Evolutionary conservation across 2,329 filamentous ascomycete species (phyloP).

Genomic region (Hawksworthiomyces lignivorus): DNA sequence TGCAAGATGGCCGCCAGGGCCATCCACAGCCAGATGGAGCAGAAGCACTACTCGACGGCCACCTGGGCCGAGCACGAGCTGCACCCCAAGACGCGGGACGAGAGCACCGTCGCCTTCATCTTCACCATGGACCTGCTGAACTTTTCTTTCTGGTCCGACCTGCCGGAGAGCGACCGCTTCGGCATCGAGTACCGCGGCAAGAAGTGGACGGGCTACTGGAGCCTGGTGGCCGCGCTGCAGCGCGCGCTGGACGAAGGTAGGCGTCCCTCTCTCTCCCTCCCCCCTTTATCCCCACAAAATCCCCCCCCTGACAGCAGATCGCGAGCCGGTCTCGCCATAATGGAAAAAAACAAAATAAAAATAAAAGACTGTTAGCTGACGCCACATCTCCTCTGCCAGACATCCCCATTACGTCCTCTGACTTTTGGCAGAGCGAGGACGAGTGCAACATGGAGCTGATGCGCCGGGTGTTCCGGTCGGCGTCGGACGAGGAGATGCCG

Average conservation of each 20-base stretch:
- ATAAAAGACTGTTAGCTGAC: background rate
- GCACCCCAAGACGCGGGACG: slow-evolving; percentile 76
- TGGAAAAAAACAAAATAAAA: background rate
- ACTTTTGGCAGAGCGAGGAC: slow-evolving; percentile 75
- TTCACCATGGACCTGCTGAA: slow-evolving; percentile 97
- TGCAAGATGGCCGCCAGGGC: slow-evolving; percentile 74
- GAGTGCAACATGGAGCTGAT: slow-evolving; percentile 69
- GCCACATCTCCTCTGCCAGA: slow-evolving; percentile 33
- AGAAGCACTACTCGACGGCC: slow-evolving; percentile 73
- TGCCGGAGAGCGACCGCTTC: slow-evolving; percentile 63
- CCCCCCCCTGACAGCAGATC: no score
- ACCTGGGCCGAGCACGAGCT: slow-evolving; percentile 85
- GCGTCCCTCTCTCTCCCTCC: no score
- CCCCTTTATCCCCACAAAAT: slow-evolving; percentile 9
- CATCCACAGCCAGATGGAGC: slow-evolving; percentile 76
- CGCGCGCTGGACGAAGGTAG: slow-evolving; percentile 80
- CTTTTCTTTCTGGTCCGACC: slow-evolving; percentile 91
- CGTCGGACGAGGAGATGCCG: slow-evolving; percentile 80
- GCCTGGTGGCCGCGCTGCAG: slow-evolving; percentile 78
- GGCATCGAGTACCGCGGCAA: slow-evolving; percentile 73
- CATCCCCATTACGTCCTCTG: slow-evolving; percentile 80
- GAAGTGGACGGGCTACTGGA: slow-evolving; percentile 93
- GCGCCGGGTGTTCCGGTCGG: slow-evolving; percentile 74
- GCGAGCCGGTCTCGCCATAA: no score
- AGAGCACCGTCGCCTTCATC: slow-evolving; percentile 78